phyloP scores from a whole-genome alignment of 2,329 filamentous ascomycete genomes.

The Pseudohalonectria lignicola region DNA sequence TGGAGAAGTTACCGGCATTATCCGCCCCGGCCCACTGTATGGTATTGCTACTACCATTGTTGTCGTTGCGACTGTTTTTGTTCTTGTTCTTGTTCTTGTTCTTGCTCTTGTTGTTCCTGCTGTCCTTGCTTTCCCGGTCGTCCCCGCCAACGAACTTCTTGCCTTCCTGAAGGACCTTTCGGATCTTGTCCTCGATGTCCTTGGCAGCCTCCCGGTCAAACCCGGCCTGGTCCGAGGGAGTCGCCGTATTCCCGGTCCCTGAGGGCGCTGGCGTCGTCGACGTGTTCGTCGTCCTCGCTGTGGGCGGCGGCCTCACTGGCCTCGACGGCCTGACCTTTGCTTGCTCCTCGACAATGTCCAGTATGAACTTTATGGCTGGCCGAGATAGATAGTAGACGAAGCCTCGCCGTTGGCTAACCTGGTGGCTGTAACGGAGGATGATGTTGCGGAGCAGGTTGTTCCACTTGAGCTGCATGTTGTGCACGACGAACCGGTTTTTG shows the following conservation, averaged over 20 bases:
- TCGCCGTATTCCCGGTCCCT: conserved; percentile 1
- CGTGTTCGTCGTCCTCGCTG: conserved; percentile 10
- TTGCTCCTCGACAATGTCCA: conserved; percentile 95
- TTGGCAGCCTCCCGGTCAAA: conserved; percentile 46
- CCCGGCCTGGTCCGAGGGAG: conserved; percentile 20
- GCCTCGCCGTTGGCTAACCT: conserved; percentile 88
- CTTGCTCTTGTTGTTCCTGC: conserved; percentile 14
- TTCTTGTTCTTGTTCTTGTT: background rate
- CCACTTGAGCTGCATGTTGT: conserved; percentile 97
- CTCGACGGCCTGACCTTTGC: conserved; percentile 51
- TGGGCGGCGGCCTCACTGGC: conserved; percentile 11
- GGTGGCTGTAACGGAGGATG: conserved; percentile 92
- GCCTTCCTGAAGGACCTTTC: conserved; percentile 74
- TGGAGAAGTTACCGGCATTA: conserved; percentile 25
- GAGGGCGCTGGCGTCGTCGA: conserved; percentile 1
- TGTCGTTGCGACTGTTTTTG: conserved; percentile 6
- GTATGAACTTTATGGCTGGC: conserved; percentile 91
- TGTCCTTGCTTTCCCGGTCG: conserved; percentile 15
- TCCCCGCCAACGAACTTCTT: conserved; percentile 61
- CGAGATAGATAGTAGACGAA: conserved; percentile 98
- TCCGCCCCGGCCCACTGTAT: conserved; percentile 5
- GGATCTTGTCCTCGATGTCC: conserved; percentile 74
- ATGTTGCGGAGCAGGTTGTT: conserved; percentile 94
- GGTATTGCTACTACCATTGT: conserved; percentile 1
- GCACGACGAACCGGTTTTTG: conserved; percentile 95